Percentiles rank a stretch among this genome's conserved stretches.
Evolutionary conservation across 768 basidiomycete genomes (phyloP).

Genomic region (Lyophyllum decastes): DNA sequence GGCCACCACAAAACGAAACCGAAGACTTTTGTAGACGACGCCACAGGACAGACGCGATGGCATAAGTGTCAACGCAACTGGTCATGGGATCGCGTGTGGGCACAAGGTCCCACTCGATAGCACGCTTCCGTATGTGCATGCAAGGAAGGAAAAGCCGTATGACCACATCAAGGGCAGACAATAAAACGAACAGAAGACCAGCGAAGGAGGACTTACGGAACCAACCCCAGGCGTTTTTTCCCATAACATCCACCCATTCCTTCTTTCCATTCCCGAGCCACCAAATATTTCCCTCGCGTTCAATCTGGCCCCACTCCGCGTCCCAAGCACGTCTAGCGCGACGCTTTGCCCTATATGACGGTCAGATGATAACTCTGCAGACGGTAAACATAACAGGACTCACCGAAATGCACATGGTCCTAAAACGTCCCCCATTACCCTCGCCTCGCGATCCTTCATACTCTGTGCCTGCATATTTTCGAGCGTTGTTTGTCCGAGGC

Average conservation of each 20-base stretch:
- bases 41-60: background rate
- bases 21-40: background rate
- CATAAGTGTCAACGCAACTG: background rate
- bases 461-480: slow-evolving; percentile 64
- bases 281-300: slow-evolving; percentile 85
- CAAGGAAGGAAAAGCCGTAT: background rate
- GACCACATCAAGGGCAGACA: background rate
- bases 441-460: slow-evolving; percentile 67
- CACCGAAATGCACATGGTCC: slow-evolving; percentile 58
- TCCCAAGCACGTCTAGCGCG: slow-evolving; percentile 59
- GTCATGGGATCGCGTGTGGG: background rate
- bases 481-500: slow-evolving; percentile 73
- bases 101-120: background rate
- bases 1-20: background rate
- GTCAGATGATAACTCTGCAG: background rate
- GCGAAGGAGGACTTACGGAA: slow-evolving; percentile 57
- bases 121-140: background rate
- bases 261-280: slow-evolving; percentile 62
- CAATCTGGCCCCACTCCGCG: slow-evolving; percentile 76
- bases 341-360: slow-evolving; percentile 46
- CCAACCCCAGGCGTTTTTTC: slow-evolving; percentile 67
- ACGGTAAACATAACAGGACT: slow-evolving; percentile 23
- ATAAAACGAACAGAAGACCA: slow-evolving; percentile 4
- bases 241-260: slow-evolving; percentile 88
- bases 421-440: slow-evolving; percentile 49